Evolutionary conservation across 345 rosid species (phyloP), one percentile per base, ranked within the genome.

Genomic region (Adansonia digitata): DNA sequence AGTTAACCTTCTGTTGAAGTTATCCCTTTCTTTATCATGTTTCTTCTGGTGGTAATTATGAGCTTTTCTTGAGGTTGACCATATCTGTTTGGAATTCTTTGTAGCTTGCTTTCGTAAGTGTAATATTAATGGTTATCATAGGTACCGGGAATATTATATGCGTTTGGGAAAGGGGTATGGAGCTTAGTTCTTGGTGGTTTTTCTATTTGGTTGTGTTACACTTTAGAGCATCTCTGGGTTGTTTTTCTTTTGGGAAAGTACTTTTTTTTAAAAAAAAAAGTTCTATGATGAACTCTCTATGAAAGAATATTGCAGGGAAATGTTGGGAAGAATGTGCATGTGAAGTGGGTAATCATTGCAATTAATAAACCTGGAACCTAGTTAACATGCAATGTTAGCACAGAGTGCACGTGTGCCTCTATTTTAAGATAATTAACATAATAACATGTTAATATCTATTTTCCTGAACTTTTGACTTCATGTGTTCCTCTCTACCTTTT

Each of bases 71-170:
- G 11, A 40, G 24, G 49, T 65, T 37, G 18, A 13, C 52, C 48
- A 66, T 40, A 65, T 65, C 46, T 63, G 18, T 65, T 66, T 39
- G 31, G 70, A 66, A 22, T 45, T 66, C 70, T 22, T 42, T 34
- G 35, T 42, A 27, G 70, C 35, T 66, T 65, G 70, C 35, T 57
- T 26, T 13, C 34, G 5, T 11, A 56, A 56, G 61, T 29, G 22
- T 55, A 17, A 56, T 56, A 56, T 7, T 20, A 52, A 52, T 52
- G 27, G 57, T 31, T 11, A 52, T 52, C 57, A 52, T 52, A 52
- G 11, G 18, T 52, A 18, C 8, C 55, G 7, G 24, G 56, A 52
- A 52, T 7, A 26, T n/a, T 10, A 26, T 52, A 52, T 9, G 15
- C 5, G 18, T 40, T 40, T 40, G 43, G 11, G 43, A 40, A 43